Percentiles rank a stretch among this genome's conserved stretches.
Conservation (phyloP, 306 rosid species). For the Elaeagnus macrophylla region DNA sequence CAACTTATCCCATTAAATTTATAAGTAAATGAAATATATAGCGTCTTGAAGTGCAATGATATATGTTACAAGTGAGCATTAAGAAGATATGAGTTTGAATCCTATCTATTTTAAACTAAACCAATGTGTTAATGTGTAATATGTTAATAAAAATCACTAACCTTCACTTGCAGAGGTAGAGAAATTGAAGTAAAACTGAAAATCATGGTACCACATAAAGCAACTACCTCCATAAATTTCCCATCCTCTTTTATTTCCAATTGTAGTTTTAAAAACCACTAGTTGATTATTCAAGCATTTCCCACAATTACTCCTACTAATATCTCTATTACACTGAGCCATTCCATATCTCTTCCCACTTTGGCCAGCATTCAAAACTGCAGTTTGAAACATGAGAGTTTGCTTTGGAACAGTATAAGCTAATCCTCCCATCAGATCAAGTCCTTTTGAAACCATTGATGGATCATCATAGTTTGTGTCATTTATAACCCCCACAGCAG, state of each 20-base stretch:
- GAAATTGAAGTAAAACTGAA: constrained; percentile 37
- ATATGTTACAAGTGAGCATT: too few species aligned
- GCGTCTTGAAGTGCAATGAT: too few species aligned
- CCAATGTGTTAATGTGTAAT: too few species aligned
- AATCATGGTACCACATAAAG: constrained; percentile 57
- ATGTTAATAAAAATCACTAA: constrained; percentile 21
- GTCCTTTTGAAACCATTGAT: constrained; percentile 29
- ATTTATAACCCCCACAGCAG: constrained; percentile 26
- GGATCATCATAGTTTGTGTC: constrained; percentile 45
- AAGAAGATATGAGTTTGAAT: too few species aligned
- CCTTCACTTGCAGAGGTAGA: constrained; percentile 37
- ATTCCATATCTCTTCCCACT: constrained; percentile 51
- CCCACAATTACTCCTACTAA: constrained; percentile 28
- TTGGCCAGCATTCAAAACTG: constrained; percentile 21
- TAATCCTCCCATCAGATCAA: constrained; percentile 29
- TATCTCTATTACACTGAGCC: constrained; percentile 62
- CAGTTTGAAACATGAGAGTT: constrained; percentile 28
- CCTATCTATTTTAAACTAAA: too few species aligned
- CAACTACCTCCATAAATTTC: constrained; percentile 42
- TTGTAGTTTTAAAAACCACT: constrained; percentile 20
- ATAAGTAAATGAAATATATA: too few species aligned
- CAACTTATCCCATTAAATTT: too few species aligned
- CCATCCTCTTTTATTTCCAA: constrained; percentile 52
- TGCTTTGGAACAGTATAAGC: constrained; percentile 24
- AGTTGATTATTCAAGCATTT: constrained; percentile 38